Evolutionary conservation across 2,329 filamentous ascomycete species (phyloP).

Genomic region (Fonsecaea monophora): DNA sequence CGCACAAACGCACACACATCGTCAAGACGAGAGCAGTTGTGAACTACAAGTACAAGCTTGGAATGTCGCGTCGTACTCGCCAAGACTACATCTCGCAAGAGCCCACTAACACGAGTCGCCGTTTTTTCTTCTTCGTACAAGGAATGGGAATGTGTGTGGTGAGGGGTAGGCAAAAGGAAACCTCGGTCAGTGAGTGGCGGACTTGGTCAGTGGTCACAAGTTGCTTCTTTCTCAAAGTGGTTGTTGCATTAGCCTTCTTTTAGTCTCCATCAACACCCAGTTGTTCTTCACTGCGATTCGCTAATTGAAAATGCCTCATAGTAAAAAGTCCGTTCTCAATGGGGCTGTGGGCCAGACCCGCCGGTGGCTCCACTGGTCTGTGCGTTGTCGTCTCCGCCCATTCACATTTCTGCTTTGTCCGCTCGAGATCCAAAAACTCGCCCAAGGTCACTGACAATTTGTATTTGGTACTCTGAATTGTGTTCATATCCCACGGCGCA

Average conservation of each 20-base stretch:
- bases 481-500: slow-evolving; percentile 10
- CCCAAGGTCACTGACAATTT: slow-evolving; percentile 24
- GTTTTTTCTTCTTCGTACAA: neutral
- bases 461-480: slow-evolving; percentile 19
- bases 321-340: slow-evolving; percentile 18
- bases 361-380: slow-evolving; percentile 8
- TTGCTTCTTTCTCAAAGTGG: slow-evolving; percentile 3
- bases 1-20: neutral
- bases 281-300: slow-evolving; percentile 26
- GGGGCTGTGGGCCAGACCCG: slow-evolving; percentile 13
- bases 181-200: slow-evolving; percentile 18
- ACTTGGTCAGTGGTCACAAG: slow-evolving; percentile 8
- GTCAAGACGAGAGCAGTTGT: neutral
- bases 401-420: neutral
- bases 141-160: neutral
- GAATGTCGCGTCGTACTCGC: neutral
- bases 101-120: neutral
- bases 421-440: slow-evolving; percentile 19
- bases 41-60: too few species aligned
- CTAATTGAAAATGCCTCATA: slow-evolving; percentile 38
- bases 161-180: slow-evolving; percentile 11
- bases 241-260: slow-evolving; percentile 33
- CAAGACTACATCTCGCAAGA: slow-evolving; percentile 1
- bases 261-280: slow-evolving; percentile 5
- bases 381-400: slow-evolving; percentile 4